Evolutionary conservation across 345 rosid genomes (phyloP).

Genomic region (Eutrema japonicum): DNA sequence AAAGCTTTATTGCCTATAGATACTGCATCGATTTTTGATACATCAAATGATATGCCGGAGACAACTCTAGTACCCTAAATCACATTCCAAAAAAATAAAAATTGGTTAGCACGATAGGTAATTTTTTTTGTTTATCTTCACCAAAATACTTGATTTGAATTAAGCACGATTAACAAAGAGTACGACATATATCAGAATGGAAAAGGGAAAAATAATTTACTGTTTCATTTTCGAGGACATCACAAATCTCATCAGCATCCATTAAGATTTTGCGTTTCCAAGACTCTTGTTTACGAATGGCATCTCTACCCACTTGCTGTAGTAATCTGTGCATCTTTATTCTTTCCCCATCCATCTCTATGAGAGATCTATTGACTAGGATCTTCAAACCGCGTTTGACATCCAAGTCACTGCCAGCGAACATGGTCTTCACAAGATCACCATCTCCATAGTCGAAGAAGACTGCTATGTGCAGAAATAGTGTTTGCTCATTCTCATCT

Average conservation of each 20-base stretch:
- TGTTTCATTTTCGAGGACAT: slow-evolving; percentile 10
- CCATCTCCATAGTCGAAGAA: slow-evolving; percentile 13
- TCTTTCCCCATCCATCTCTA: neutral
- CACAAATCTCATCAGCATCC: slow-evolving; percentile 14
- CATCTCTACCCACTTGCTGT: slow-evolving; percentile 33
- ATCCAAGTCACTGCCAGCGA: neutral
- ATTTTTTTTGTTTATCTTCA: neutral
- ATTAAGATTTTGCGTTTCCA: slow-evolving; percentile 20
- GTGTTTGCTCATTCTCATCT: neutral
- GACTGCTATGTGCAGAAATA: slow-evolving; percentile 47
- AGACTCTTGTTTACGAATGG: slow-evolving; percentile 31
- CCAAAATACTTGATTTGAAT: too few species aligned
- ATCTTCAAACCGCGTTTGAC: neutral
- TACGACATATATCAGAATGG: too few species aligned
- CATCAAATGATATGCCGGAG: slow-evolving; percentile 27
- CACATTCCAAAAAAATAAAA: neutral
- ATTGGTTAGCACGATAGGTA: neutral
- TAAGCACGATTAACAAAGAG: neutral
- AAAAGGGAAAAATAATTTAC: slow-evolving; percentile 13
- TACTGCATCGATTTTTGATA: neutral
- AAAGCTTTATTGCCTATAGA: neutral
- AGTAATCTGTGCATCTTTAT: slow-evolving; percentile 43
- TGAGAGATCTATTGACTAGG: slow-evolving; percentile 35
- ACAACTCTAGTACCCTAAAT: slow-evolving; percentile 15
- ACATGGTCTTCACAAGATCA: neutral